phyloP scores from a whole-genome alignment of 768 basidiomycete species.

The Panus rudis region DNA sequence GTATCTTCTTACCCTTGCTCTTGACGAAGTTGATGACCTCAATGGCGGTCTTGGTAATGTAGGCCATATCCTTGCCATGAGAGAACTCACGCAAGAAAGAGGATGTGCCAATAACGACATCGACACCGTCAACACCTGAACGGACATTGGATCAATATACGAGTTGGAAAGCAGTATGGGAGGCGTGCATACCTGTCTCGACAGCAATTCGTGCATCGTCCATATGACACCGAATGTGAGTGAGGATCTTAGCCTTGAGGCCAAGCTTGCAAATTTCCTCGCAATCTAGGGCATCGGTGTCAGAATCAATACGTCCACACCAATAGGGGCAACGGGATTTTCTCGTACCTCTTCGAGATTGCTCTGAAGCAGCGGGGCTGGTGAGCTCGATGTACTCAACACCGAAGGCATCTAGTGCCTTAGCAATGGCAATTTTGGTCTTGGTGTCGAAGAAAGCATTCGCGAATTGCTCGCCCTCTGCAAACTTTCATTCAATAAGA shows the following conservation, averaged over 20 bases:
- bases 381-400: conserved; percentile 99
- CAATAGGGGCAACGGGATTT: neutral
- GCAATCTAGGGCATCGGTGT: conserved; percentile 51
- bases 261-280: conserved; percentile 99
- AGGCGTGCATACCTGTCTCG: conserved; percentile 69
- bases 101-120: conserved; percentile 98
- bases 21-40: conserved; percentile 99
- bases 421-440: conserved; percentile 99
- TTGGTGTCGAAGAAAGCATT: conserved; percentile 99
- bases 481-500: conserved; percentile 1
- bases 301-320: neutral
- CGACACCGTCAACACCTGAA: conserved; percentile 94
- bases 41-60: conserved; percentile 98
- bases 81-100: conserved; percentile 99
- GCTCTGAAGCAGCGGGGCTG: conserved; percentile 94
- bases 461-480: conserved; percentile 98
- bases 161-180: neutral
- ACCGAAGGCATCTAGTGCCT: conserved; percentile 96
- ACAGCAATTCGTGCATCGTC: conserved; percentile 98
- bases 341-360: conserved; percentile 50
- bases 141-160: neutral
- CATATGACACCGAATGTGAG: conserved; percentile 99
- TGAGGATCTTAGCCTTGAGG: conserved; percentile 92
- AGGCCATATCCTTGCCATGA: conserved; percentile 99
- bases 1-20: conserved; percentile 85